These are phyloP conservation scores for Mycena latifolia DNA, from an alignment of 768 basidiomycete genomes.

Conservation along the genomic window DNA sequence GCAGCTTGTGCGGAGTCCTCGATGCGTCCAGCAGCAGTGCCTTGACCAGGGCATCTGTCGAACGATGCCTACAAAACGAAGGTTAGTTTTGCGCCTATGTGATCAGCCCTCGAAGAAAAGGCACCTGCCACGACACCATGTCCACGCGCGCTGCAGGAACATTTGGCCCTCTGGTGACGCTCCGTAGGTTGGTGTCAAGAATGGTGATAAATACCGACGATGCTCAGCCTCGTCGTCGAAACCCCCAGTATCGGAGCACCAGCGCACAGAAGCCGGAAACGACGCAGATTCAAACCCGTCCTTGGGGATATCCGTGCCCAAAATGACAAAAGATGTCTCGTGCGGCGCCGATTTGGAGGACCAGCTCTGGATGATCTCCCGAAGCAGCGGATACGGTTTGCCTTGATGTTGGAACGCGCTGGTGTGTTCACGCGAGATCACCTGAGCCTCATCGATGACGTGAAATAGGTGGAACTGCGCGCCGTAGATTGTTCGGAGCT, in stretches of 20 bases:
- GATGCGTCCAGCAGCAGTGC: constrained; percentile 7
- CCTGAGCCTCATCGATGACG: constrained; percentile 18
- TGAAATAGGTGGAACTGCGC: constrained; percentile 13
- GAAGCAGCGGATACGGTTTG: constrained; percentile 3
- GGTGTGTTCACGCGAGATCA: background rate
- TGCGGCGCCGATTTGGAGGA: background rate
- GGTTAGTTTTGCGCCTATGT: no score
- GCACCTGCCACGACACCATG: constrained; percentile 31
- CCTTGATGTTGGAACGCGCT: constrained; percentile 1
- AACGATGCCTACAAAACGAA: constrained; percentile 22
- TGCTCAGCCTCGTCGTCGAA: constrained; percentile 24
- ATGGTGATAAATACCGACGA: constrained; percentile 12
- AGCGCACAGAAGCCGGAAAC: background rate
- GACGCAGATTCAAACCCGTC: constrained; percentile 18
- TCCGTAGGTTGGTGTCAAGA: constrained; percentile 19
- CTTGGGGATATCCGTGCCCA: constrained; percentile 26
- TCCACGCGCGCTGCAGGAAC: constrained; percentile 19
- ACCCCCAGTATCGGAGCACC: constrained; percentile 18
- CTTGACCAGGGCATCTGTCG: constrained; percentile 19
- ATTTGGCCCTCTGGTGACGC: constrained; percentile 6
- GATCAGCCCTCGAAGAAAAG: no score
- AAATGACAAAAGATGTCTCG: constrained; percentile 13
- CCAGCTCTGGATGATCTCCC: constrained; percentile 4
- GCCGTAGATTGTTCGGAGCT: constrained; percentile 11
- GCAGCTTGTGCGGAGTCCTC: constrained; percentile 2